Evolutionary conservation across 495 filamentous ascomycete genomes (phyloP), one percentile per base, ranked within the genome.

Genomic region (Lentithecium fluviatile): DNA sequence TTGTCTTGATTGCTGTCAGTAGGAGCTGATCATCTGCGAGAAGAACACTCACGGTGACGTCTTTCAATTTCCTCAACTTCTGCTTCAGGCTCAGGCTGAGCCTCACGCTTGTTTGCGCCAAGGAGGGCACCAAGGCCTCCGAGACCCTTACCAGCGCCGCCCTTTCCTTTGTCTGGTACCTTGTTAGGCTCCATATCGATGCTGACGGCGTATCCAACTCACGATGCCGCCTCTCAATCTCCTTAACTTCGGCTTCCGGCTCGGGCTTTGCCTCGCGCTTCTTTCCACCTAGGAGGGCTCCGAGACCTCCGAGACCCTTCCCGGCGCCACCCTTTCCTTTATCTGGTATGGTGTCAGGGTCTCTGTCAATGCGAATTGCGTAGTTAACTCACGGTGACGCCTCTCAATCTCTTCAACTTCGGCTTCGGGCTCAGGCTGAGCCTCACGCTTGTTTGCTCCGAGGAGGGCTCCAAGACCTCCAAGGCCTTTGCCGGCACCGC

Each of bases 351-450:
- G 3, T 6, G 19, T 43, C 13, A 43, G 19, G 13, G 15, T 43
- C 13, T 15, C 13, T 15, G 15, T 43, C 40, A 15, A 38, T 8
- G 40, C 15, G 40, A 13, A 43, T 20, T 3, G 40, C 15, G 40
- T 15, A 43, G 15, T 43, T 15, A 20, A 32, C 40, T 60, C 52
- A 38, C 52, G 57, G 17, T 60, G 57, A n/a, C 46, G 57, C 45
- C 50, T 45, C 12, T 60, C 57, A 26, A 43, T 20, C 15, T 17
- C 6, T 24, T 46, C 50, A 20, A 26, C 42, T 19, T 52, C 50
- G 13, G 32, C 40, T 25, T 60, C 49, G 13, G 20, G 23, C 36
- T 54, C 51, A 43, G 17, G 34, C 6, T 25, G n/a, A 34, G 15
- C 15, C 40, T 43, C 15, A 15, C 19, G 40, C 54, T 58, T 58